phyloP scores from a whole-genome alignment of 1,284 basidiomycete genomes.

The Sporisorium reilianum region DNA sequence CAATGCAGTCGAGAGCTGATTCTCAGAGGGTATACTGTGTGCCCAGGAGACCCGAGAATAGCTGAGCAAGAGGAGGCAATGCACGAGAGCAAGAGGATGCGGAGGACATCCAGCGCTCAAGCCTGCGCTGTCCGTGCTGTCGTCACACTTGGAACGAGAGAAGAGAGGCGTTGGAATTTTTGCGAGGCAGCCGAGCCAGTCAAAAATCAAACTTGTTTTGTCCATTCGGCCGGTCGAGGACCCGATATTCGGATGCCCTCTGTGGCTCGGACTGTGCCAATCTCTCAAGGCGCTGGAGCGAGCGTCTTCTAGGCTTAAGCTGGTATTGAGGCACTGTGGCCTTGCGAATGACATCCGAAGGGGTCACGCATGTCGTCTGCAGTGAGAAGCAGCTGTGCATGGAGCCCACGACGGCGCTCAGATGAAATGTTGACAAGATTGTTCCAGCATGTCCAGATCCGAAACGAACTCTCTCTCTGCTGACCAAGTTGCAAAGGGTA shows the following conservation, averaged over 20 bases:
- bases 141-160: neutral
- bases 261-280: too few species aligned
- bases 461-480: neutral
- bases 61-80: neutral
- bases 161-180: neutral
- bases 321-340: neutral
- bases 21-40: neutral
- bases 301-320: neutral
- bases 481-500: neutral
- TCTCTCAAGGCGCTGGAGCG: neutral
- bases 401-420: neutral
- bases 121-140: neutral
- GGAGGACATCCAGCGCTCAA: neutral
- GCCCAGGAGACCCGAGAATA: neutral
- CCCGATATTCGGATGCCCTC: neutral
- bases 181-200: conserved; percentile 8
- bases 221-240: conserved; percentile 7
- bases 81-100: neutral
- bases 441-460: neutral
- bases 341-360: neutral
- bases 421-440: neutral
- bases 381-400: neutral
- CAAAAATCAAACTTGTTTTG: conserved; percentile 3
- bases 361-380: neutral
- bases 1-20: neutral